phyloP scores from a whole-genome alignment of 768 basidiomycete genomes.

The Hygrophorus pudorinus region DNA sequence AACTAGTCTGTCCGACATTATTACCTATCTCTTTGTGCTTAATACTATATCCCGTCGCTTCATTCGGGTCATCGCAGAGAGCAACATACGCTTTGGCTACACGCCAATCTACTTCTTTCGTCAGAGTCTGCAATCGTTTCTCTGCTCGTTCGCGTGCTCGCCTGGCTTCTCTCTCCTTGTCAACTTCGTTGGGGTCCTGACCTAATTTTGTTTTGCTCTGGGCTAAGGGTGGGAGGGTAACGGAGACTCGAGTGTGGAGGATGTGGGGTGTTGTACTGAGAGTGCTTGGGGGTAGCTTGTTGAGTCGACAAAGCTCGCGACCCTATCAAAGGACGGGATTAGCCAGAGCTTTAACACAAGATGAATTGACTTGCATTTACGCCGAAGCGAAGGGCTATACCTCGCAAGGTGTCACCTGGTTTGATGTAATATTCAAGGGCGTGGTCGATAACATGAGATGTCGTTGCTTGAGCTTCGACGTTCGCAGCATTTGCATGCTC shows the following conservation, averaged over 20 bases:
- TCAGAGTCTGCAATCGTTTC: constrained; percentile 51
- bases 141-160: constrained; percentile 45
- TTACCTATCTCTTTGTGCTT: constrained; percentile 23
- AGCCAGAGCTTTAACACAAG: background rate
- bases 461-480: too few relatives aligned
- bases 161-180: constrained; percentile 29
- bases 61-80: constrained; percentile 39
- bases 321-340: constrained; percentile 26
- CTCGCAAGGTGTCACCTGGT: constrained; percentile 49
- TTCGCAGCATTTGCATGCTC: background rate
- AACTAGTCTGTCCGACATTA: constrained; percentile 11
- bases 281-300: constrained; percentile 54
- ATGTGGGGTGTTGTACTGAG: constrained; percentile 65
- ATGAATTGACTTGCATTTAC: constrained; percentile 42
- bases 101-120: constrained; percentile 60
- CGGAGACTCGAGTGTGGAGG: constrained; percentile 53
- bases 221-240: constrained; percentile 42
- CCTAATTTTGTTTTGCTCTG: constrained; percentile 14
- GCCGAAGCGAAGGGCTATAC: constrained; percentile 50
- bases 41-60: constrained; percentile 14
- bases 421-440: constrained; percentile 43
- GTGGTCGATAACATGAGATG: background rate
- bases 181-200: constrained; percentile 13
- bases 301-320: constrained; percentile 52
- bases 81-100: constrained; percentile 64